Evolutionary conservation across 257 asterid genomes (phyloP), one percentile per base, ranked within the genome.

Genomic region (Marsdenia floribunda): DNA sequence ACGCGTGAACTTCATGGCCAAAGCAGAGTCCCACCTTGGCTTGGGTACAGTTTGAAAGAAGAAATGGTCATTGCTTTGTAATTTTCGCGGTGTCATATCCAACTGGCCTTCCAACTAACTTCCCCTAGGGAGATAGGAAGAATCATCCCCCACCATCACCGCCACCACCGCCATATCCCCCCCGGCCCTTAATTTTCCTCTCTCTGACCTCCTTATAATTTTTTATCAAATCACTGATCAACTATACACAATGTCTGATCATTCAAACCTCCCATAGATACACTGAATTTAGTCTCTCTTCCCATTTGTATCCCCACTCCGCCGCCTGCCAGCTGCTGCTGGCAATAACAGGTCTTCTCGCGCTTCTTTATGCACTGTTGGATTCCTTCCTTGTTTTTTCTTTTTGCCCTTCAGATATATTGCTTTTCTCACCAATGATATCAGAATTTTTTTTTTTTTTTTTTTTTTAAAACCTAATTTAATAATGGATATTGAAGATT

Each of bases 1-100:
- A 65, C 77, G 74, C 77, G 74, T 72, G 77, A 78, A 78, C 8
- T 68, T 72, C 81, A 29, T 72, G 67, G 79, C 19, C 68, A 0
- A n/a, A 44, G 49, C 64, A 57, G 26, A 26, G 38, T 29, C 66
- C 68, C n/a, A 24, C 49, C 67, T 42, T 37, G 38, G 64, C 33
- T 29, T 77, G 38, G 64, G 71, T 47, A 71, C 76, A 38, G 72
- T 70, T 67, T 11, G 50, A 19, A 53, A 14, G 29, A 9, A 29
- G 22, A 75, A 66, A 66, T 11, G 58, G 73, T 75, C 73, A n/a
- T 29, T 35, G 47, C 42, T 49, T 70, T 5, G 2, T 12, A 3
- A 14, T 37, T 33, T 37, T 8, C 3, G 47, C 22, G 15, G 4
- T 18, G 71, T 66, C 71, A 19, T 38, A 66, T 66, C 69, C 52